phyloP scores from a whole-genome alignment of 1,284 basidiomycete genomes.

The Austroboletus olivaceoglutinosus region DNA sequence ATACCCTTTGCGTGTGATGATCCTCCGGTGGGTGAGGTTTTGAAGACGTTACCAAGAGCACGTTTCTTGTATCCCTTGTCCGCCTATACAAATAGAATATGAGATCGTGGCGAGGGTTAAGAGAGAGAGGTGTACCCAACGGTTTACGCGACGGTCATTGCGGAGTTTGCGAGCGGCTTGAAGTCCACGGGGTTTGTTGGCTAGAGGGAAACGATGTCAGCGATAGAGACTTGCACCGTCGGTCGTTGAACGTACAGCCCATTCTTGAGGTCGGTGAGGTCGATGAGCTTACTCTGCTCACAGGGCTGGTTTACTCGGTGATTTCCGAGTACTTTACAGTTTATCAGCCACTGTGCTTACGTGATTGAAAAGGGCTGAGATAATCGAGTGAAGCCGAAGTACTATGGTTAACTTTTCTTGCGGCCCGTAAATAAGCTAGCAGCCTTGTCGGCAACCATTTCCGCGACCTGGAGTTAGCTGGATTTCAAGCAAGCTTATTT shows the following conservation, averaged over 20 bases:
- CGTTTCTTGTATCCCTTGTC: slow-evolving; percentile 99
- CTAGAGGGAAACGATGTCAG: slow-evolving; percentile 37
- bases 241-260: slow-evolving; percentile 66
- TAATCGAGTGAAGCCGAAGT: too few relatives aligned
- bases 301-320: slow-evolving; percentile 13
- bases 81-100: slow-evolving; percentile 54
- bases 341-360: slow-evolving; percentile 32
- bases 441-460: too few relatives aligned
- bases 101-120: slow-evolving; percentile 8
- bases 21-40: slow-evolving; percentile 99
- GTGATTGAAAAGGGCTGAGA: too few relatives aligned
- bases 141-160: slow-evolving; percentile 91
- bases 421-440: too few relatives aligned
- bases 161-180: slow-evolving; percentile 99
- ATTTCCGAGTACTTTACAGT: slow-evolving; percentile 36
- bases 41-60: slow-evolving; percentile 99
- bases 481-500: too few relatives aligned
- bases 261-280: slow-evolving; percentile 63
- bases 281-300: slow-evolving; percentile 29
- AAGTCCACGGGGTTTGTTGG: slow-evolving; percentile 99
- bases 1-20: slow-evolving; percentile 99
- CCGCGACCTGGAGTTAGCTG: too few relatives aligned
- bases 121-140: slow-evolving; percentile 71
- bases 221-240: not conserved
- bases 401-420: too few relatives aligned